A percentile compares a stretch with the other conserved stretches of the same genome.
Evolutionary conservation across 2,329 filamentous ascomycete genomes (phyloP).

Genomic region (Spiromastix sp.): DNA sequence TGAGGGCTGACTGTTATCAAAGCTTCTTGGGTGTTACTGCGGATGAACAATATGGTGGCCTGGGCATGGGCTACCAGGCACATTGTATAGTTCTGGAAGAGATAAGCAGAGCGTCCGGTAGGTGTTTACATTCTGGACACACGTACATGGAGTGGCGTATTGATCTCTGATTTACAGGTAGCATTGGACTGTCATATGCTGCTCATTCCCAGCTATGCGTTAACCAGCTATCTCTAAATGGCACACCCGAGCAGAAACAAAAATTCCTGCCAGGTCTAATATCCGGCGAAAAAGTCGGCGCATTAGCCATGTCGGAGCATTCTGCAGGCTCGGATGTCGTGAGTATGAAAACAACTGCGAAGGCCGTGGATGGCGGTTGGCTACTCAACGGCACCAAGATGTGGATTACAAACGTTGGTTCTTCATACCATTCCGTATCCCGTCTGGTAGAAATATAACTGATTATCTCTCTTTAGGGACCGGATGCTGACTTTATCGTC

Average conservation of each 20-base stretch:
- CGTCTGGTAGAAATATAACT: conserved; percentile 1
- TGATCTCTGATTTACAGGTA: conserved; percentile 18
- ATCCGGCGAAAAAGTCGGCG: conserved; percentile 70
- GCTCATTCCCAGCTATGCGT: conserved; percentile 94
- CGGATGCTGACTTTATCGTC: conserved; percentile 82
- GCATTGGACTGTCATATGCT: conserved; percentile 80
- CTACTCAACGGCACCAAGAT: conserved; percentile 86
- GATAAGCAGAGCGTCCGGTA: conserved; percentile 71
- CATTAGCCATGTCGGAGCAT: conserved; percentile 90
- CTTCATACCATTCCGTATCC: background rate
- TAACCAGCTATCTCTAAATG: conserved; percentile 91
- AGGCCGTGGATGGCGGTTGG: conserved; percentile 72
- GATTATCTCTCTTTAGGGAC: conserved; percentile 41
- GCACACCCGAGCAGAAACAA: conserved; percentile 64
- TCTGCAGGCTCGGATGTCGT: conserved; percentile 89
- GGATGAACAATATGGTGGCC: conserved; percentile 79
- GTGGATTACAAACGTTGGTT: conserved; percentile 88
- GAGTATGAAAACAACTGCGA: conserved; percentile 82
- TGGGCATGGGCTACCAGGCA: conserved; percentile 91
- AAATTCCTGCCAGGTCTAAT: conserved; percentile 73
- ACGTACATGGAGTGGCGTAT: background rate
- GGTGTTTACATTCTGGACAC: conserved; percentile 9
- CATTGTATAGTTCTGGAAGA: conserved; percentile 96
- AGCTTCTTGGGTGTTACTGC: conserved; percentile 85
- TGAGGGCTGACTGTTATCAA: conserved; percentile 1